A percentile compares a stretch with the other conserved stretches of the same genome.
Evolutionary conservation across 495 filamentous ascomycete species (phyloP).

Genomic region (Choiromyces venosus): DNA sequence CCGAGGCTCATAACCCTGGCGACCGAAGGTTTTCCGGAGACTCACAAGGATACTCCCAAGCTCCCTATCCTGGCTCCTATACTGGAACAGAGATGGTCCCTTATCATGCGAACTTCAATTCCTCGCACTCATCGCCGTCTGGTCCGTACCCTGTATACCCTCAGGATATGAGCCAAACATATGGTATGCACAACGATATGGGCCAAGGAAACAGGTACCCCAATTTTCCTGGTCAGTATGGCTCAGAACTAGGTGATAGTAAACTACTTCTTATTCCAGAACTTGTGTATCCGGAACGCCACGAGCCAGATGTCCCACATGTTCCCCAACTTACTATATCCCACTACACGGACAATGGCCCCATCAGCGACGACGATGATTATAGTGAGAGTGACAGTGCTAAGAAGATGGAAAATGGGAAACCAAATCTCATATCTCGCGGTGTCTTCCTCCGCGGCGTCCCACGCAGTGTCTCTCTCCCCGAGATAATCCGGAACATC

Average conservation of each 20-base stretch:
- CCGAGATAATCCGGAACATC: constrained; percentile 13
- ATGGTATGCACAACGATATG: not conserved
- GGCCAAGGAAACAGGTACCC: not conserved
- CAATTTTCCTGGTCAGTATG: not conserved
- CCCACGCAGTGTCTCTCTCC: not conserved
- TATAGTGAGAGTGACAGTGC: too few species aligned
- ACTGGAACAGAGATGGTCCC: not conserved
- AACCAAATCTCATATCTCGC: not conserved
- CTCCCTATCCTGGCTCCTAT: not conserved
- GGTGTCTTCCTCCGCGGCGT: constrained; percentile 10
- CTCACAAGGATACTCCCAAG: not conserved
- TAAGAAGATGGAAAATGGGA: not conserved
- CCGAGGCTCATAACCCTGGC: not conserved
- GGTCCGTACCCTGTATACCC: not conserved
- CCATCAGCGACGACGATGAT: not conserved
- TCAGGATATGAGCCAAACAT: not conserved
- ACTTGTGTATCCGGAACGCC: not conserved
- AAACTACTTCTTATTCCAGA: not conserved
- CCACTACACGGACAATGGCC: not conserved
- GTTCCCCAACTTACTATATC: not conserved
- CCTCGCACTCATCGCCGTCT: not conserved
- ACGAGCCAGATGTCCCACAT: not conserved
- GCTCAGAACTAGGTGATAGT: not conserved
- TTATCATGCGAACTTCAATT: not conserved
- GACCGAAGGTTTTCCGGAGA: not conserved